Conservation (phyloP, 306 rosid species). For the Luffa aegyptiaca region DNA sequence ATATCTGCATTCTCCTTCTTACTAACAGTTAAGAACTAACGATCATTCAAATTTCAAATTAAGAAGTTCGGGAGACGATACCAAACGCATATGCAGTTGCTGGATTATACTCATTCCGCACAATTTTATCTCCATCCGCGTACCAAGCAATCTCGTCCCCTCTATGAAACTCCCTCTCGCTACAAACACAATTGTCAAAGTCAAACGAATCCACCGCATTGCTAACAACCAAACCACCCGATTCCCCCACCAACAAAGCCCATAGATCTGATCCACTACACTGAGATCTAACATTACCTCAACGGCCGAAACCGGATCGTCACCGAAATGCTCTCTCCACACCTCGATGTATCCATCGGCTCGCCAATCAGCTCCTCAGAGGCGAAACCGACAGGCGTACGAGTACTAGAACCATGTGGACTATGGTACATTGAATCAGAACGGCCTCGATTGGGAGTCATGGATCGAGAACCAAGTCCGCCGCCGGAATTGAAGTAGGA, state of each 20-base stretch:
- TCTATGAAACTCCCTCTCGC: conserved; percentile 93
- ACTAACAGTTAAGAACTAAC: background rate
- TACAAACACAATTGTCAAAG: conserved; percentile 36
- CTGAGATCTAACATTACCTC: conserved; percentile 89
- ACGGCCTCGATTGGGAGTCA: conserved; percentile 62
- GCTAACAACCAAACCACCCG: background rate
- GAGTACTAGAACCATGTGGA: conserved; percentile 25
- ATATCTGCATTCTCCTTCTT: background rate
- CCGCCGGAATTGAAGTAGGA: conserved; percentile 68
- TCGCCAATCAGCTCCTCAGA: conserved; percentile 62
- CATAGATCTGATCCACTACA: conserved; percentile 50
- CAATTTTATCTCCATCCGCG: conserved; percentile 90
- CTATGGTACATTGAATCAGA: conserved; percentile 55
- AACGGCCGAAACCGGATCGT: conserved; percentile 97
- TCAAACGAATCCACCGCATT: conserved; percentile 23
- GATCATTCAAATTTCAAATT: background rate
- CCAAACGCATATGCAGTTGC: conserved; percentile 95
- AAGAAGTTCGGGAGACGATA: conserved; percentile 14
- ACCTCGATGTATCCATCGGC: conserved; percentile 45
- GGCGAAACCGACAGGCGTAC: conserved; percentile 63
- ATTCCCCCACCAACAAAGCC: conserved; percentile 15
- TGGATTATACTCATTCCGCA: conserved; percentile 85
- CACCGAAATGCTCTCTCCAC: conserved; percentile 90
- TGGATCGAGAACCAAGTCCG: conserved; percentile 73
- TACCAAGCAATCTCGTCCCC: conserved; percentile 98